phyloP scores from a whole-genome alignment of 768 basidiomycete genomes.

The Zangia roseola region DNA sequence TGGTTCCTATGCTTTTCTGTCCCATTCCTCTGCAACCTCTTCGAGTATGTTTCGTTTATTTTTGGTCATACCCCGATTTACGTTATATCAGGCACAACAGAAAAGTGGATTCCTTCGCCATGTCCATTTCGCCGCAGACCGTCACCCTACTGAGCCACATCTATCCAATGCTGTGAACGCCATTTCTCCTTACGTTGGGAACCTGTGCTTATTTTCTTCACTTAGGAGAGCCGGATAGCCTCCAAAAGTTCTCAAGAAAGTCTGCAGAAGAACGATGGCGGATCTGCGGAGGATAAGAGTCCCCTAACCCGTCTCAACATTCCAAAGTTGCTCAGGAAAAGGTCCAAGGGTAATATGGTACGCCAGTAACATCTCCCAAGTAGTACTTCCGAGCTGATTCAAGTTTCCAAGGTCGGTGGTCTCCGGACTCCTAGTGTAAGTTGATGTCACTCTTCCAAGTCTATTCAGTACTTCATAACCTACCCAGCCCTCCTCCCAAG shows the following conservation, averaged over 20 bases:
- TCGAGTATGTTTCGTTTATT: constrained; percentile 8
- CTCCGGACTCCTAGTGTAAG: constrained; percentile 5
- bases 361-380: neutral
- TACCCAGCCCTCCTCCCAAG: constrained; percentile 4
- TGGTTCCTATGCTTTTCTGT: constrained; percentile 15
- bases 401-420: constrained; percentile 1
- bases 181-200: neutral
- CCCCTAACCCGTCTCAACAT: neutral
- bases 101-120: neutral
- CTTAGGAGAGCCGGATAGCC: neutral
- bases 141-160: neutral
- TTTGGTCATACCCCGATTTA: neutral
- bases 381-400: neutral
- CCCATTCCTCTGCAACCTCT: constrained; percentile 11
- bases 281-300: neutral
- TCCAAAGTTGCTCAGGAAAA: neutral
- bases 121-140: neutral
- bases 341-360: neutral
- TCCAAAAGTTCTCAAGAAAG: neutral
- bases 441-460: neutral
- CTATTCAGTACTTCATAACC: neutral
- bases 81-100: neutral
- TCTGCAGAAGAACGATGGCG: neutral
- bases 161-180: neutral
- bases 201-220: neutral